Evolutionary conservation across 768 basidiomycete genomes (phyloP), one percentile per base, ranked within the genome.

Genomic region (Termitomyces sp.): DNA sequence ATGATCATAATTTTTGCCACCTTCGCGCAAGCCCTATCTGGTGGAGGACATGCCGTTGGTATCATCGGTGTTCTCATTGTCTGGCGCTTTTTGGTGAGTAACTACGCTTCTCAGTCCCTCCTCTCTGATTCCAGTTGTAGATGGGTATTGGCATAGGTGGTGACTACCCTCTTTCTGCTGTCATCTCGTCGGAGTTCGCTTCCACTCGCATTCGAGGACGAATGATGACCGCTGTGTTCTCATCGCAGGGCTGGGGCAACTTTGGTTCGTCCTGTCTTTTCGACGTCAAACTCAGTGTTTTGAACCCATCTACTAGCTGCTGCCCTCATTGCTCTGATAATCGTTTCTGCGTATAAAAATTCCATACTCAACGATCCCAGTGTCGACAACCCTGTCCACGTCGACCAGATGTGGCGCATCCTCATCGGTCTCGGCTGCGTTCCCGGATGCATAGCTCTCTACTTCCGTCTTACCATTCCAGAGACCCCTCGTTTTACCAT

Each of bases 381-480:
- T 31, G 65, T 69, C 45, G 73, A 73, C 41, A 65, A 77, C 48
- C 68, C 76, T 34, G 59, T 68, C 15, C 78, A 81, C 47, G 78
- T 96, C 58, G 93, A 96, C 73, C 81, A 78, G 68, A 81, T 84
- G 69, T 95, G 93, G 93, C 88, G 93, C 66, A 74, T 95, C 52
- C 80, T 95, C 67, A 93, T 96, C 70, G 93, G 93, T 67, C 77
- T 95, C 39, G 93, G 93, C 47, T 89, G 87, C 57, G 76, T 96
- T 52, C 94, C 93, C 36, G 93, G 84, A 57, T 79, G 78, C 44
- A 68, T 93, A 58, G 93, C 91, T 20, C 84, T 95, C 53, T 95
- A 93, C 78, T 95, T 91, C 88, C 91, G 93, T 69, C 81, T 95
- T 36, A 94, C 93, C 27, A 94, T 95, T 67, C 91, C 93, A 3